A percentile compares a stretch with the other conserved stretches of the same genome.
Conservation (phyloP, 805 yeast species). For the Pichia californica region DNA sequence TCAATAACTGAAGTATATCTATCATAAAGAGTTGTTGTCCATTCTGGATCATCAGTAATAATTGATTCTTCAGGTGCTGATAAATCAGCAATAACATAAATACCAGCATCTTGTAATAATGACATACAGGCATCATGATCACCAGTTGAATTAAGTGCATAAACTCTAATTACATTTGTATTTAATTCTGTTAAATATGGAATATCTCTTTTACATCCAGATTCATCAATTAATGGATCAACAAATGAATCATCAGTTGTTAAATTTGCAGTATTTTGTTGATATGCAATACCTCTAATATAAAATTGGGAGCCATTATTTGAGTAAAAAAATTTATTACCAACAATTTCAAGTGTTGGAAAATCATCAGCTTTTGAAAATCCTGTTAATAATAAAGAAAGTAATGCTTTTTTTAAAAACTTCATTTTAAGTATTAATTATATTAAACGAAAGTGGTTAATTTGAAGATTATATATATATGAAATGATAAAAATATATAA, state of each 20-base stretch:
- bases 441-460: too few species aligned
- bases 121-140: conserved; percentile 77
- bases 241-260: conserved; percentile 32
- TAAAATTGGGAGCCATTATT: conserved; percentile 76
- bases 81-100: conserved; percentile 85
- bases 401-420: not conserved
- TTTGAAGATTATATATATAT: too few species aligned
- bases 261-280: conserved; percentile 51
- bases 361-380: conserved; percentile 24
- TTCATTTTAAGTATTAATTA: too few species aligned
- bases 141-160: conserved; percentile 67
- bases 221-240: conserved; percentile 74
- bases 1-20: conserved; percentile 84
- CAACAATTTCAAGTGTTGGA: conserved; percentile 54
- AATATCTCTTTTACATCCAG: conserved; percentile 72
- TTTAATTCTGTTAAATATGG: conserved; percentile 64
- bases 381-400: conserved; percentile 15
- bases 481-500: too few species aligned
- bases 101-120: conserved; percentile 73
- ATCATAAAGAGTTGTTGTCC: conserved; percentile 65
- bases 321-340: conserved; percentile 71
- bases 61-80: conserved; percentile 80
- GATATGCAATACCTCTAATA: conserved; percentile 85
- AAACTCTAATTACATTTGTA: conserved; percentile 79
- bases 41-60: conserved; percentile 66